Evolutionary conservation across 768 basidiomycete species (phyloP).

Genomic region (Tylopilus sp.): DNA sequence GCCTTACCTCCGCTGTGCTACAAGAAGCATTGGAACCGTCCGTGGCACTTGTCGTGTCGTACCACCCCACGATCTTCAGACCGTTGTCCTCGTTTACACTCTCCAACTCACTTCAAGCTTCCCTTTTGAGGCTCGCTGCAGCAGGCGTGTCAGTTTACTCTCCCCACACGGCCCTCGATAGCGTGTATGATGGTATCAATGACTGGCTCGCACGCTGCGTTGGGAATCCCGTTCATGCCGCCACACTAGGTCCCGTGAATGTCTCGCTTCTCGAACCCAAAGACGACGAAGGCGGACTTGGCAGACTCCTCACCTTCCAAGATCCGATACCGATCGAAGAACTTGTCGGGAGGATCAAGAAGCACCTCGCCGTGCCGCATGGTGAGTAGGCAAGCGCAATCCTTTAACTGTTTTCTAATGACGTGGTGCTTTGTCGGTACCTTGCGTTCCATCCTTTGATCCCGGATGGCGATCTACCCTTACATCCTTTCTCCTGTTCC

Average conservation of each 20-base stretch:
- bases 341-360: slow-evolving; percentile 67
- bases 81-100: slow-evolving; percentile 75
- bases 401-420: slow-evolving; percentile 10
- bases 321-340: slow-evolving; percentile 56
- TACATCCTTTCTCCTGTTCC: slow-evolving; percentile 18
- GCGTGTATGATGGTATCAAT: slow-evolving; percentile 81
- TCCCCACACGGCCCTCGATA: slow-evolving; percentile 88
- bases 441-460: slow-evolving; percentile 7
- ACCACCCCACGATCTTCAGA: slow-evolving; percentile 84
- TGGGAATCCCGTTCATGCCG: slow-evolving; percentile 32
- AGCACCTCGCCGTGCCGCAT: slow-evolving; percentile 54
- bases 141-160: slow-evolving; percentile 82
- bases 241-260: slow-evolving; percentile 24
- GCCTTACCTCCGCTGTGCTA: slow-evolving; percentile 70
- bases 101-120: slow-evolving; percentile 71
- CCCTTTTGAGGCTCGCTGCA: slow-evolving; percentile 75
- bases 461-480: slow-evolving; percentile 15
- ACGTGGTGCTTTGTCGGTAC: slow-evolving; percentile 5
- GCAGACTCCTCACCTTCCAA: slow-evolving; percentile 62
- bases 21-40: slow-evolving; percentile 61
- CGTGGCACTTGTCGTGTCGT: slow-evolving; percentile 69
- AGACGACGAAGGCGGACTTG: slow-evolving; percentile 55
- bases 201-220: slow-evolving; percentile 77
- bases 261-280: slow-evolving; percentile 39
- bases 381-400: slow-evolving; percentile 38